A percentile compares a stretch with the other conserved stretches of the same genome.
These are phyloP conservation scores for Stylosanthes scabra DNA, from an alignment of 331 rosid genomes.

Conservation along the genomic window DNA sequence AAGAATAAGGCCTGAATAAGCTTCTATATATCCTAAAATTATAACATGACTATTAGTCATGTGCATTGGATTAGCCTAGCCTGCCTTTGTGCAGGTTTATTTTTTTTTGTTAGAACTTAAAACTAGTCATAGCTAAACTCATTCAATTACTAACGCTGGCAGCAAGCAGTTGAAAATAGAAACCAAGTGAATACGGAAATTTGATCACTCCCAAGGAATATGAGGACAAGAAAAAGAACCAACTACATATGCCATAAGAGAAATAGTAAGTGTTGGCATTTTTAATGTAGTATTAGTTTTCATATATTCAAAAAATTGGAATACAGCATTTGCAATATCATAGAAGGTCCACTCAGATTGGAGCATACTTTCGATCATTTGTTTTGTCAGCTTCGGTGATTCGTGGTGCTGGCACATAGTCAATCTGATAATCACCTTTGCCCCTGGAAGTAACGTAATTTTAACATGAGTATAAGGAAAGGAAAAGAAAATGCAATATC, in stretches of 20 bases:
- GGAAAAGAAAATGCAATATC: constrained; percentile 13
- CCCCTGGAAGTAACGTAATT: constrained; percentile 65
- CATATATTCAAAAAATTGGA: constrained; percentile 17
- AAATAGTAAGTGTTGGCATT: constrained; percentile 1
- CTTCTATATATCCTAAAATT: too few relatives aligned
- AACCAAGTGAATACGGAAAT: too few relatives aligned
- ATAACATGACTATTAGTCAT: background rate
- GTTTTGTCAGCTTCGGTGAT: constrained; percentile 92
- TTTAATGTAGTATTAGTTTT: constrained; percentile 7
- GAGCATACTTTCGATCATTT: constrained; percentile 73
- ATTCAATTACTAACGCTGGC: constrained; percentile 19
- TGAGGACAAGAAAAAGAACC: constrained; percentile 9
- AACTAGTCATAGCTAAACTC: constrained; percentile 27
- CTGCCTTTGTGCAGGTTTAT: constrained; percentile 10
- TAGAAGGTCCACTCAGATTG: constrained; percentile 10
- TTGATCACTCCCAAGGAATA: too few relatives aligned
- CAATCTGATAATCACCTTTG: constrained; percentile 91
- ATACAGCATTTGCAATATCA: constrained; percentile 16
- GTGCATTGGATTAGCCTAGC: constrained; percentile 1
- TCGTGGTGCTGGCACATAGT: constrained; percentile 89
- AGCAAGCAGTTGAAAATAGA: constrained; percentile 6
- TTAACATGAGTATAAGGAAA: background rate
- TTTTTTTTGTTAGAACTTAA: constrained; percentile 1
- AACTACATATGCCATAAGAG: constrained; percentile 7
- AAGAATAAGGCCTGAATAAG: constrained; percentile 4